phyloP scores from a whole-genome alignment of 306 rosid genomes.

The Vigna mungo region DNA sequence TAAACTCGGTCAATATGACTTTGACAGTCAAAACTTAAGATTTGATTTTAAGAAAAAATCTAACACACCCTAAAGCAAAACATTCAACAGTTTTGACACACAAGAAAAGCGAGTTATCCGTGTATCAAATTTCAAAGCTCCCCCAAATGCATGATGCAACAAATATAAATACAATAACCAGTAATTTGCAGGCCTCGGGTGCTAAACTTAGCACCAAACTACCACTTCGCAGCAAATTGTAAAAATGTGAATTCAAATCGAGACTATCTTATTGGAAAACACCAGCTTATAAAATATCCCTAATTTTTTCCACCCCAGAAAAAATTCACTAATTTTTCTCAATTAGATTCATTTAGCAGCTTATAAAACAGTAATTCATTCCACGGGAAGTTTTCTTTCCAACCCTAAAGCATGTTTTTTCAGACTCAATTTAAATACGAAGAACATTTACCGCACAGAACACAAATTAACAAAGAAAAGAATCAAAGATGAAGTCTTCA shows the following conservation, averaged over 20 bases:
- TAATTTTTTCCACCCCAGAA: neutral
- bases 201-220: slow-evolving; percentile 27
- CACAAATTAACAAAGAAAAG: neutral
- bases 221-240: slow-evolving; percentile 21
- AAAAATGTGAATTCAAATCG: slow-evolving; percentile 13
- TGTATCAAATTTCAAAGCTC: slow-evolving; percentile 26
- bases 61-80: neutral
- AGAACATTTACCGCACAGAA: slow-evolving; percentile 1
- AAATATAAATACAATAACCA: neutral
- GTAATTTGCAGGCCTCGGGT: neutral
- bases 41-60: neutral
- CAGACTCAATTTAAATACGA: neutral
- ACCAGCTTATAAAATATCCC: slow-evolving; percentile 4
- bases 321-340: neutral
- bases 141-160: slow-evolving; percentile 1
- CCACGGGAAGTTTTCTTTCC: neutral
- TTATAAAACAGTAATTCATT: slow-evolving; percentile 4
- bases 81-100: slow-evolving; percentile 5
- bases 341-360: slow-evolving; percentile 9
- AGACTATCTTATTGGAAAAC: neutral
- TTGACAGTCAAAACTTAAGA: too few relatives aligned
- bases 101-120: neutral
- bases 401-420: neutral
- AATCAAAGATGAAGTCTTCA: neutral
- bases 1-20: neutral